Conservation (phyloP, 768 basidiomycete species). For the Lactarius vividus region DNA sequence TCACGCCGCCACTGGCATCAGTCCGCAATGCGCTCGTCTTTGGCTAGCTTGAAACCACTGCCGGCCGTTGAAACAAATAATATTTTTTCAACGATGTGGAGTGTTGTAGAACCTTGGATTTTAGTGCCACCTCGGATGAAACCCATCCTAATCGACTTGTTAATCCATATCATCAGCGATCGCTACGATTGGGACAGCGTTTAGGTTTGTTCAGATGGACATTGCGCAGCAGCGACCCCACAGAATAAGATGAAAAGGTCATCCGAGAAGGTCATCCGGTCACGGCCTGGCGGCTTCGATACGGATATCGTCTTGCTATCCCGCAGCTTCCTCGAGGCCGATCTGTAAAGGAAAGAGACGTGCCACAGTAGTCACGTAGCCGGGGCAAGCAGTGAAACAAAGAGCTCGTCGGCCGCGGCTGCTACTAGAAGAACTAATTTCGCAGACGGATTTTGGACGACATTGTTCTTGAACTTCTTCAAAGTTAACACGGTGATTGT, state of each 20-base stretch:
- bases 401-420: constrained; percentile 38
- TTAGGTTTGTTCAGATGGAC: not conserved
- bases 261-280: no score
- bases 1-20: no score
- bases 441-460: constrained; percentile 59
- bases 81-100: no score
- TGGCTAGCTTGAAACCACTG: no score
- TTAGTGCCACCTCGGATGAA: no score
- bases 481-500: constrained; percentile 35
- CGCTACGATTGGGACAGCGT: no score
- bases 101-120: no score
- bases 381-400: not conserved
- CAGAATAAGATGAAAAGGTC: constrained; percentile 69
- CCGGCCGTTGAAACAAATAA: no score
- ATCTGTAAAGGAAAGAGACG: not conserved
- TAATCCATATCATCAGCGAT: no score
- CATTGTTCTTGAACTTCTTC: constrained; percentile 76
- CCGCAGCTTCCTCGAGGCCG: constrained; percentile 43
- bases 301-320: constrained; percentile 50
- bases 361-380: not conserved
- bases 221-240: not conserved
- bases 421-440: constrained; percentile 50
- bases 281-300: constrained; percentile 74
- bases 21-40: no score
- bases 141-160: no score